Evolutionary conservation across 2,329 filamentous ascomycete species (phyloP), one percentile per base, ranked within the genome.

Genomic region (Hypoxylon sp.): DNA sequence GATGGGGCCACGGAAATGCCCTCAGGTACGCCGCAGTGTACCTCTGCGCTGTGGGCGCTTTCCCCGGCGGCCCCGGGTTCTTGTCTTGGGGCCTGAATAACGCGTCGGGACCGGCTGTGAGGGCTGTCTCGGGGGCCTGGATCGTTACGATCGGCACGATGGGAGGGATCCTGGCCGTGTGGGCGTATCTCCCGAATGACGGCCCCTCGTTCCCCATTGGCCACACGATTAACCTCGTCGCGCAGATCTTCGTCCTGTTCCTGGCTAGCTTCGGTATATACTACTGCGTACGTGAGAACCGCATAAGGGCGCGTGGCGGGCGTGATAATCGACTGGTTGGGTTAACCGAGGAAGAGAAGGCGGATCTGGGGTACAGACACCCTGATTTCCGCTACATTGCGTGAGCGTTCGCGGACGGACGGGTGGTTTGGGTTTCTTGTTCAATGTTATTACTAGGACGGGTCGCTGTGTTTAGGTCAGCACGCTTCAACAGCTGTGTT

Each of bases 81-180:
- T 72, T 89, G 45, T 82, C 82, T 5, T 88, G 86, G 87, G 85
- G 81, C 0, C 79, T 88, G 60, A 88, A 88, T 73, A 88, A 89
- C 67, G 81, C 86, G 0, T 82, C 83, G 0, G 86, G 86, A 0
- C 85, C 86, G 0, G 82, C 85, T 8, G 79, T 88, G 1, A 82
- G 86, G 23, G 86, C 87, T 3, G 84, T 88, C 0, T 82, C 85
- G 0, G 81, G 84, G 21, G 86, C 80, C 2, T 88, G 85, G 65
- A 83, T 88, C 37, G 83, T 86, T 9, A 81, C 79, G 0, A 71
- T 89, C 2, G 86, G 86, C 9, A 88, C 84, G 0, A 78, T 84
- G 9, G 87, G 86, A 39, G 86, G 85, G 25, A 84, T 89, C 41
- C 76, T 88, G 2, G 84, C 87, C 43, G 81, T 79, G 12, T 87